Conservation (phyloP, 352 stramenopile genomes). For the Globisporangium sylvaticum region DNA sequence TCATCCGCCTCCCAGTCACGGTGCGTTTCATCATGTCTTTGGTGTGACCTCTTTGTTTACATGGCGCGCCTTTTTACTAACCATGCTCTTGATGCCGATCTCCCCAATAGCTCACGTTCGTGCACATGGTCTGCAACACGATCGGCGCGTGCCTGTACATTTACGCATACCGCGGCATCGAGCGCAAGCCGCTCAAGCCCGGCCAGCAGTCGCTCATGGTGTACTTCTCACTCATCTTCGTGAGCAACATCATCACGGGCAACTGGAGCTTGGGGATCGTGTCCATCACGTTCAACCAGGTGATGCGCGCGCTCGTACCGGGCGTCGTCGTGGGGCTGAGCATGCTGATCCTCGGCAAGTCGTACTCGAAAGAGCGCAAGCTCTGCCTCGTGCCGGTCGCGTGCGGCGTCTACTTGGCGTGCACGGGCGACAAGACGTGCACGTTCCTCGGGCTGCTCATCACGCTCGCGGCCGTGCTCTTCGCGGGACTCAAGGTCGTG, state of each 20-base stretch:
- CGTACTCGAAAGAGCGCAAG: slow-evolving; percentile 74
- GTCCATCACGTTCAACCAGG: slow-evolving; percentile 95
- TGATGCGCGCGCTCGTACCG: slow-evolving; percentile 86
- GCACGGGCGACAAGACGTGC: slow-evolving; percentile 87
- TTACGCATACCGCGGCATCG: slow-evolving; percentile 58
- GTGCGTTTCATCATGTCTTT: slow-evolving; percentile 9
- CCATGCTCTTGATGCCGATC: too few species aligned
- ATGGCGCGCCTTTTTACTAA: too few species aligned
- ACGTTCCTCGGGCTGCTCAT: slow-evolving; percentile 88
- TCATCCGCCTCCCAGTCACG: slow-evolving; percentile 63
- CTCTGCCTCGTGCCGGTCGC: slow-evolving; percentile 74
- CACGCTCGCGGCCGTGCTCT: slow-evolving; percentile 84
- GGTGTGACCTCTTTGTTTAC: neutral
- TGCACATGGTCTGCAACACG: slow-evolving; percentile 94
- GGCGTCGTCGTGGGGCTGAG: slow-evolving; percentile 76
- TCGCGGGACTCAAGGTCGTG: slow-evolving; percentile 92
- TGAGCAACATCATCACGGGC: slow-evolving; percentile 94
- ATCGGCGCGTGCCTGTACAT: slow-evolving; percentile 82
- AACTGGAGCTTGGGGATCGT: slow-evolving; percentile 91
- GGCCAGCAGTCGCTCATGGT: slow-evolving; percentile 74
- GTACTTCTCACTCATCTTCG: slow-evolving; percentile 92
- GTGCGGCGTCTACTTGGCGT: slow-evolving; percentile 80
- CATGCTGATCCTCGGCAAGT: slow-evolving; percentile 75
- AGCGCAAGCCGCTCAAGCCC: slow-evolving; percentile 59
- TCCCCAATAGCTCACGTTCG: slow-evolving; percentile 89